These are phyloP conservation scores for Cucurbita maxima DNA, from an alignment of 306 rosid species.

Conservation along the genomic window DNA sequence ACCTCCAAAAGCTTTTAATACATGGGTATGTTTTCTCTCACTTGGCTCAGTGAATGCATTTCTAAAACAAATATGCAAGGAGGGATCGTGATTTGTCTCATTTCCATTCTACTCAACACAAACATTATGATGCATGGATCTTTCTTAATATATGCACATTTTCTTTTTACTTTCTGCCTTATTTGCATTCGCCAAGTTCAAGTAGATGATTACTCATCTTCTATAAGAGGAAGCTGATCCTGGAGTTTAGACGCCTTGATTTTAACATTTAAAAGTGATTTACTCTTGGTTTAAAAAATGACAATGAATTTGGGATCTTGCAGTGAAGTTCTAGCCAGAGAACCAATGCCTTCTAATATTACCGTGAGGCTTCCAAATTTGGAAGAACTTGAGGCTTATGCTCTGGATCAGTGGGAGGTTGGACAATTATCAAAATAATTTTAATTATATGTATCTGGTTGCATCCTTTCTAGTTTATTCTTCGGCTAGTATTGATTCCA, in stretches of 20 bases:
- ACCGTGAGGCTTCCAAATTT: constrained; percentile 76
- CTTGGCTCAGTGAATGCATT: not conserved
- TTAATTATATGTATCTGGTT: not conserved
- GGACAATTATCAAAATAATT: constrained; percentile 8
- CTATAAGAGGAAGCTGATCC: not conserved
- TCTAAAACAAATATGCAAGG: not conserved
- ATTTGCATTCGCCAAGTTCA: not conserved
- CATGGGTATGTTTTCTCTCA: constrained; percentile 45
- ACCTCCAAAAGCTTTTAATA: constrained; percentile 68
- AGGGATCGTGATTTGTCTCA: not conserved
- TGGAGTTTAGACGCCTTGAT: not conserved
- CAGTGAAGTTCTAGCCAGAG: constrained; percentile 93
- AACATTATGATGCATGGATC: not conserved
- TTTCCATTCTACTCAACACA: not conserved
- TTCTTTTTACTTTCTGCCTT: not conserved
- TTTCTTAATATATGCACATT: not conserved
- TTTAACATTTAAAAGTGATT: not conserved
- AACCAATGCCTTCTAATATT: constrained; percentile 74
- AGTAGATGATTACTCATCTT: not conserved
- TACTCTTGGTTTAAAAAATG: constrained; percentile 4
- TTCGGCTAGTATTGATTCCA: not conserved
- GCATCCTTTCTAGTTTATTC: not conserved
- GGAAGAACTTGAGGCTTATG: constrained; percentile 74
- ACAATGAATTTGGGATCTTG: constrained; percentile 19
- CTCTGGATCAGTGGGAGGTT: constrained; percentile 89